A percentile compares a stretch with the other conserved stretches of the same genome.
Evolutionary conservation across 2,329 filamentous ascomycete species (phyloP).

Genomic region (Diaporthe sp.): DNA sequence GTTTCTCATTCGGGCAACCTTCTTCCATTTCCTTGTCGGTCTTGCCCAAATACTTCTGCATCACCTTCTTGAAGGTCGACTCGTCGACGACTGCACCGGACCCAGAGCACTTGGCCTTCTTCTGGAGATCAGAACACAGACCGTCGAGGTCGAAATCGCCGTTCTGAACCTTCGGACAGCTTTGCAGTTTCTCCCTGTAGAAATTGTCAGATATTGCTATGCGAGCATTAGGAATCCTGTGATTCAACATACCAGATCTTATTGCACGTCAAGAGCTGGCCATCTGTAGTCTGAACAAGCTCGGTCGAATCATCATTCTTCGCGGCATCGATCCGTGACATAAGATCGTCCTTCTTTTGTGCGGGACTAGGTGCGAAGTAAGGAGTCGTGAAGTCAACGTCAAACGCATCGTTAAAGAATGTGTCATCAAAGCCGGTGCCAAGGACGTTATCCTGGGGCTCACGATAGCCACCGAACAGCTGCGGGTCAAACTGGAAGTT

Average conservation of each 20-base stretch:
- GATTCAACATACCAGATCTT: constrained; percentile 84
- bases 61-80: constrained; percentile 85
- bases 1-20: not conserved
- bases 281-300: constrained; percentile 63
- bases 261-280: constrained; percentile 82
- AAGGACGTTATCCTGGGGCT: constrained; percentile 86
- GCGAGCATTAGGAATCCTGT: too few species aligned
- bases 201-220: constrained; percentile 53
- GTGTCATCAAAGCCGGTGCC: constrained; percentile 77
- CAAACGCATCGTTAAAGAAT: constrained; percentile 82
- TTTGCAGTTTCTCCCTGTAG: constrained; percentile 87
- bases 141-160: constrained; percentile 95
- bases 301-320: constrained; percentile 76
- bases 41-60: constrained; percentile 73
- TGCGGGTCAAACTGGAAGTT: constrained; percentile 91
- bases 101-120: constrained; percentile 96
- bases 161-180: constrained; percentile 86
- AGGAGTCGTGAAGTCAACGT: constrained; percentile 83
- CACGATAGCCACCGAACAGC: constrained; percentile 91
- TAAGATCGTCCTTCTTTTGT: constrained; percentile 63
- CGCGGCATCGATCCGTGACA: constrained; percentile 82
- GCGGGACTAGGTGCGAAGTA: constrained; percentile 74
- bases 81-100: constrained; percentile 90
- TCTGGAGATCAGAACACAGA: constrained; percentile 90
- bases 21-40: constrained; percentile 36